Evolutionary conservation across 805 yeast species (phyloP).

Genomic region (Maudiozyma turicensis): DNA sequence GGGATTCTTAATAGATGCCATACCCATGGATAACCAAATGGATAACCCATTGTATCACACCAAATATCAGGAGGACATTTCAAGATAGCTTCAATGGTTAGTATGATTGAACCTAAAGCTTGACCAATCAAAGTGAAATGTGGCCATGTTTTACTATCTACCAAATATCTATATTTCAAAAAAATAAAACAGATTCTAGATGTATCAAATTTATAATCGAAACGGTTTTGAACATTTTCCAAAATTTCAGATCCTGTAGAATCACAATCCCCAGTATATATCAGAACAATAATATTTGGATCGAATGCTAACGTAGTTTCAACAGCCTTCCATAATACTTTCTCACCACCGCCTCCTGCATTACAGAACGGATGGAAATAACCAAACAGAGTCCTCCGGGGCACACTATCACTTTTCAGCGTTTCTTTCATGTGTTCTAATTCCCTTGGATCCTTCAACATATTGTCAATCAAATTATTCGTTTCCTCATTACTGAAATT

Average conservation of each 20-base stretch:
- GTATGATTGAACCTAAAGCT: slow-evolving; percentile 64
- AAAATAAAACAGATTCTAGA: slow-evolving; percentile 53
- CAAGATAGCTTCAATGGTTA: slow-evolving; percentile 62
- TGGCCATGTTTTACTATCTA: slow-evolving; percentile 68
- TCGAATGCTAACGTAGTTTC: slow-evolving; percentile 49
- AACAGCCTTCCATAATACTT: slow-evolving; percentile 92
- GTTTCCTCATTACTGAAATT: slow-evolving; percentile 15
- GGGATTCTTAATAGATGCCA: slow-evolving; percentile 53
- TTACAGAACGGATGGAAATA: slow-evolving; percentile 93
- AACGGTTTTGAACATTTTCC: slow-evolving; percentile 43
- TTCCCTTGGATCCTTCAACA: neutral
- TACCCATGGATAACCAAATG: slow-evolving; percentile 71
- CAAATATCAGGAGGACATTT: slow-evolving; percentile 77
- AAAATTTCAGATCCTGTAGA: slow-evolving; percentile 41
- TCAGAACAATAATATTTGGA: slow-evolving; percentile 44
- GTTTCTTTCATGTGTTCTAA: neutral
- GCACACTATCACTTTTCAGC: slow-evolving; percentile 5
- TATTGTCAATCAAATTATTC: neutral
- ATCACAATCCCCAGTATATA: slow-evolving; percentile 64
- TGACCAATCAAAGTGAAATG: slow-evolving; percentile 79
- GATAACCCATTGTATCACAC: slow-evolving; percentile 91
- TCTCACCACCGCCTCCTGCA: slow-evolving; percentile 98
- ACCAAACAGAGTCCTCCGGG: slow-evolving; percentile 45
- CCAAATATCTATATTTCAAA: slow-evolving; percentile 44
- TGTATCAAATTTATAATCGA: slow-evolving; percentile 43